Conservation (phyloP, 1,284 basidiomycete genomes). For the Rhodofomes roseus region DNA sequence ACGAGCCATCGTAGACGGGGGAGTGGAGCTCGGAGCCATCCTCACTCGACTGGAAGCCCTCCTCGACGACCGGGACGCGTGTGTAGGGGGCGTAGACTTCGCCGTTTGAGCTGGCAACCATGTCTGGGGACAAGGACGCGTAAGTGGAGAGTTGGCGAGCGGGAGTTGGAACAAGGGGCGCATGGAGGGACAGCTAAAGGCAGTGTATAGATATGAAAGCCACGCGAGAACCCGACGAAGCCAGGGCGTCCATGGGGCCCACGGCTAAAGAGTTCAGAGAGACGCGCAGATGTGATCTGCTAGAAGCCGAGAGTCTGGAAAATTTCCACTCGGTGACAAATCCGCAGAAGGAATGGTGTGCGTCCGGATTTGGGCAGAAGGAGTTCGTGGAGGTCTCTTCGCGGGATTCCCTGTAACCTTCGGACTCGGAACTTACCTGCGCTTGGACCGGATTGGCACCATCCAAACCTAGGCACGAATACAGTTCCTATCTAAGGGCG, state of each 20-base stretch:
- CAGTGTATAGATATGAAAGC: constrained; percentile 31
- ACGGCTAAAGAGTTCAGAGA: constrained; percentile 23
- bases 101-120: constrained; percentile 51
- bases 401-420: constrained; percentile 6
- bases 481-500: background rate
- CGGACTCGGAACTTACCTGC: constrained; percentile 9
- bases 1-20: constrained; percentile 52
- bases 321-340: constrained; percentile 27
- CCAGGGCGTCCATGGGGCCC: constrained; percentile 27
- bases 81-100: constrained; percentile 57
- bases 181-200: constrained; percentile 30
- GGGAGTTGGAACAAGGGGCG: constrained; percentile 30
- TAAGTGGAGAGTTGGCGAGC: constrained; percentile 20
- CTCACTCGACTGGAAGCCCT: constrained; percentile 65
- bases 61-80: constrained; percentile 47
- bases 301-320: constrained; percentile 21
- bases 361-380: constrained; percentile 2
- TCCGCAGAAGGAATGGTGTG: constrained; percentile 11
- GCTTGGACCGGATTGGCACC: background rate
- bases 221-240: constrained; percentile 30
- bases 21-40: constrained; percentile 70
- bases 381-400: constrained; percentile 3
- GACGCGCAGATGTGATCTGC: constrained; percentile 30
- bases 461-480: constrained; percentile 1
- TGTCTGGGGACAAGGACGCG: constrained; percentile 28